These are phyloP conservation scores for Naganishia kalamii DNA, from an alignment of 768 basidiomycete species.

Conservation along the genomic window DNA sequence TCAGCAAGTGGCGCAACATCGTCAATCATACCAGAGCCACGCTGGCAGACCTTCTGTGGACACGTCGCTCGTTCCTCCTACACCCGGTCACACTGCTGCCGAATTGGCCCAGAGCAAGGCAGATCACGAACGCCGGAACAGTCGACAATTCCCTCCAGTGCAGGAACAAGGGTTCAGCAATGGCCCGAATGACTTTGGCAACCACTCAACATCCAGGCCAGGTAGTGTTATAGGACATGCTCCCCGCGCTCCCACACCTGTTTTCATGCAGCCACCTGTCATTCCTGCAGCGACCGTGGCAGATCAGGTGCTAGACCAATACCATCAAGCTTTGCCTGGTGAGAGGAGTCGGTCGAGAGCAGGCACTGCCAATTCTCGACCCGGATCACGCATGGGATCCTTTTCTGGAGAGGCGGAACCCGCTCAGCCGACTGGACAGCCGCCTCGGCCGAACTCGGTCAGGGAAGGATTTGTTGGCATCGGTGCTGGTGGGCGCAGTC, in stretches of 20 bases:
- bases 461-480: conserved; percentile 69
- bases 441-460: conserved; percentile 31
- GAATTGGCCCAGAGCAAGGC: conserved; percentile 44
- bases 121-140: conserved; percentile 48
- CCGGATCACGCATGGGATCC: conserved; percentile 11
- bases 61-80: conserved; percentile 40
- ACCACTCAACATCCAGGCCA: conserved; percentile 67
- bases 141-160: conserved; percentile 7
- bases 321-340: conserved; percentile 80
- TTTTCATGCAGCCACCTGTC: conserved; percentile 62
- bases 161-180: conserved; percentile 59
- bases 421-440: conserved; percentile 37
- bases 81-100: conserved; percentile 43
- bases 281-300: conserved; percentile 50
- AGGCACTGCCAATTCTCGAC: conserved; percentile 35
- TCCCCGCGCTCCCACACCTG: conserved; percentile 49
- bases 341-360: conserved; percentile 51
- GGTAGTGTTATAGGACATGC: conserved; percentile 54
- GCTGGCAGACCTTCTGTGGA: conserved; percentile 25
- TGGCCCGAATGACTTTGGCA: conserved; percentile 70
- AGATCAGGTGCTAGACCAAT: conserved; percentile 66
- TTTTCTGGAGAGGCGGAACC: background rate
- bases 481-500: conserved; percentile 53
- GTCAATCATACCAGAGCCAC: conserved; percentile 22
- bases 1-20: conserved; percentile 18